These are phyloP conservation scores for Ceratocystis eucalypticola DNA, from an alignment of 2,329 filamentous ascomycete genomes.

Conservation along the genomic window DNA sequence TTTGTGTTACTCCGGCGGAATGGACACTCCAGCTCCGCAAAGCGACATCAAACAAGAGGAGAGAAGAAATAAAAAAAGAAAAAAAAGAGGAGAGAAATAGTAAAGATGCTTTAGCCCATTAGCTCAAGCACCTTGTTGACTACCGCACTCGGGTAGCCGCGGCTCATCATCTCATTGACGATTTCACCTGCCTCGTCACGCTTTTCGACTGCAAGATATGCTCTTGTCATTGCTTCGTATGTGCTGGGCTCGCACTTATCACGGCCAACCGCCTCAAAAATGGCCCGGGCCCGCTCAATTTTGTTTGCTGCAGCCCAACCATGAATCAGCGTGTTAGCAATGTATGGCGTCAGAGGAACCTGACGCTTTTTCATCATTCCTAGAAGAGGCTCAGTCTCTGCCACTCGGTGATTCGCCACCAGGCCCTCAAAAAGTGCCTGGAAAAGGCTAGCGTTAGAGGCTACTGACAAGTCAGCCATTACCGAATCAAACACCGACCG, in stretches of 20 bases:
- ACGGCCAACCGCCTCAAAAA: slow-evolving; percentile 67
- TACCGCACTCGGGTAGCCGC: slow-evolving; percentile 84
- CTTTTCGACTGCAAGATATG: slow-evolving; percentile 74
- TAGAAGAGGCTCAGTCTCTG: slow-evolving; percentile 60
- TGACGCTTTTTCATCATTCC: slow-evolving; percentile 57
- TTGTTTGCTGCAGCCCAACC: slow-evolving; percentile 83
- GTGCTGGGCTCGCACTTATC: slow-evolving; percentile 88
- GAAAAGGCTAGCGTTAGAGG: slow-evolving; percentile 69
- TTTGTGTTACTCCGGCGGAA: not conserved
- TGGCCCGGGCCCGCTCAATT: slow-evolving; percentile 59
- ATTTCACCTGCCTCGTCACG: slow-evolving; percentile 61
- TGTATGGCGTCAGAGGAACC: slow-evolving; percentile 88
- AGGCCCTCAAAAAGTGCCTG: slow-evolving; percentile 95
- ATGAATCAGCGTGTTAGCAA: slow-evolving; percentile 95
- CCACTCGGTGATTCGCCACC: slow-evolving; percentile 83
- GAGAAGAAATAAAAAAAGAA: slow-evolving; percentile 7
- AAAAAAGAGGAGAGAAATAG: not conserved
- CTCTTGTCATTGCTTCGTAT: slow-evolving; percentile 96
- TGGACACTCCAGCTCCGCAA: not conserved
- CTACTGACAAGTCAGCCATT: slow-evolving; percentile 50
- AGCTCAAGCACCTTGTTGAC: slow-evolving; percentile 89
- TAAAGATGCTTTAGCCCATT: slow-evolving; percentile 37
- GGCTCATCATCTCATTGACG: slow-evolving; percentile 77
- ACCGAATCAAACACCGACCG: slow-evolving; percentile 71
- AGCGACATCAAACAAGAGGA: not conserved